Evolutionary conservation across 768 basidiomycete species (phyloP), one percentile per base, ranked within the genome.

Genomic region (Mycena filopes): DNA sequence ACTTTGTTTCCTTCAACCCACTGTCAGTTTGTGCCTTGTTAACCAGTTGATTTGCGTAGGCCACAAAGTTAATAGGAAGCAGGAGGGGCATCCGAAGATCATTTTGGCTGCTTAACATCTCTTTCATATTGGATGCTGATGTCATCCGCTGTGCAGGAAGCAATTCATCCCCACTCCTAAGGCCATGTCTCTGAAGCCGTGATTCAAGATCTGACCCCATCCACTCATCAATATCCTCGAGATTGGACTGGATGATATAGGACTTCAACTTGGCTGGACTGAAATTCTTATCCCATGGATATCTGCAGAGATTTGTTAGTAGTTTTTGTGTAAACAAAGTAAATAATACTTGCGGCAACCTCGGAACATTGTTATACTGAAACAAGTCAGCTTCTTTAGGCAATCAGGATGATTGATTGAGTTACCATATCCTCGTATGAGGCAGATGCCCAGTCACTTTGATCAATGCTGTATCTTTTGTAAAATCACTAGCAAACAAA

Each of bases 31-130:
- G 61, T 4, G 54, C 61, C 25, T 26, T 38, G 20, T 40, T 51
- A 16, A 63, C 54, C 0, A 63, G 53, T 2, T 55, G 46, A 31
- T 63, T 63, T 21, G 61, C 54, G 26, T 41, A 55, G n/a, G 42
- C 45, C 4, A 46, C 61, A 21, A 63, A 55, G 1, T 48, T n/a
- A 21, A 33, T 31, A 0, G 61, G 61, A 9, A 63, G 61, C 7
- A 63, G 38, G 4, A 63, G 46, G 3, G 25, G 61, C 8, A 63
- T 16, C 8, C 16, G 3, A 16, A 63, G 2, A 21, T 55, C 61
- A 4, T 45, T 13, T 23, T 31, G 31, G n/a, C 10, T 16, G 36
- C 50, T 15, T 20, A 53, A 40, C 18, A 61, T 25, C 15, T 43
- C 3, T 10, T 61, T 31, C 33, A 58, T 18, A 20, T n/a, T 58